Percentiles rank a stretch among this genome's conserved stretches.
These are phyloP conservation scores for Cyclotella kingstonii DNA, from an alignment of 108 stramenopile genomes.

Conservation along the genomic window DNA sequence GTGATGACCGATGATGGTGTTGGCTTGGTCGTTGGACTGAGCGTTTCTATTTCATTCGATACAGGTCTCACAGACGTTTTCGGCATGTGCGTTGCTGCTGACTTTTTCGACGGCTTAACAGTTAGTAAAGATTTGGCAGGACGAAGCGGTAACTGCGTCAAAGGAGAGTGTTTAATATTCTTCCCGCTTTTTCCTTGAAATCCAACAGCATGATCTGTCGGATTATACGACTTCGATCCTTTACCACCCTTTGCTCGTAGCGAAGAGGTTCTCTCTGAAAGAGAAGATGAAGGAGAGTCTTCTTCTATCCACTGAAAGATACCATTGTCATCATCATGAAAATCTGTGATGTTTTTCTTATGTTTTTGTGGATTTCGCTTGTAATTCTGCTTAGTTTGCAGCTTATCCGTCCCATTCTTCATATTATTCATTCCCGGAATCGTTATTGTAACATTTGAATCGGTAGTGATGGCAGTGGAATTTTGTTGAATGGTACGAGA, in stretches of 20 bases:
- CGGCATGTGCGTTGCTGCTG: too few species aligned
- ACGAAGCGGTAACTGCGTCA: background rate
- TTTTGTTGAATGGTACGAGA: too few species aligned
- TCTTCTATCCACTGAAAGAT: constrained; percentile 2
- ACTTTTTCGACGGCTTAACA: too few species aligned
- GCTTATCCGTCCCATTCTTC: too few species aligned
- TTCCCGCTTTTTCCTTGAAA: constrained; percentile 1
- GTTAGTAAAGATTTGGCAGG: too few species aligned
- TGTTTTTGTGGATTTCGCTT: too few species aligned
- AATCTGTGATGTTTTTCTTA: background rate
- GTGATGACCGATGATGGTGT: background rate
- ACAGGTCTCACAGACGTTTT: background rate
- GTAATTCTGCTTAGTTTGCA: too few species aligned
- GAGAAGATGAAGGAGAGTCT: background rate
- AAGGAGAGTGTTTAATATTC: background rate
- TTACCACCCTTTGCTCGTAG: background rate
- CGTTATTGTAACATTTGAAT: too few species aligned
- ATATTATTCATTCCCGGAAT: too few species aligned
- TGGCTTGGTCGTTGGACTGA: background rate
- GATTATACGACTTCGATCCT: background rate
- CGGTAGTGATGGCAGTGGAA: too few species aligned
- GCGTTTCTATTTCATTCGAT: background rate
- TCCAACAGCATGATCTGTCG: too few species aligned
- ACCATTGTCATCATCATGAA: background rate
- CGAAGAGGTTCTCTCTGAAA: background rate